These are phyloP conservation scores for Pleomassaria siparia DNA, from an alignment of 2,329 filamentous ascomycete species.

Conservation along the genomic window DNA sequence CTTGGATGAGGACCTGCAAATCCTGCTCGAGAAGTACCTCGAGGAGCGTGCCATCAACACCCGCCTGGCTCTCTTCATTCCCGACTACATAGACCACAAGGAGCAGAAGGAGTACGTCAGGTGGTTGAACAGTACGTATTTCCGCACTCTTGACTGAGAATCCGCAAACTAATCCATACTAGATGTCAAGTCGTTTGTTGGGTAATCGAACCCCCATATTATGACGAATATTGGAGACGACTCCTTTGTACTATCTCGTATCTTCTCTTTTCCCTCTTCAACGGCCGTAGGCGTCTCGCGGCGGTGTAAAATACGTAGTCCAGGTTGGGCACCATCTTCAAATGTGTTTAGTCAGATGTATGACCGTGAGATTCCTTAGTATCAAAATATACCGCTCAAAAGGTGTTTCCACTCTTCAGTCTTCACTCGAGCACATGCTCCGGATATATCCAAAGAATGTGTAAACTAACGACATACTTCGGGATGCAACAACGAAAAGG, in stretches of 20 bases:
- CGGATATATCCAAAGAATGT: too few relatives aligned
- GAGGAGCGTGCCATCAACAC: slow-evolving; percentile 92
- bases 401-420: slow-evolving; percentile 25
- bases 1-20: slow-evolving; percentile 93
- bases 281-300: slow-evolving; percentile 15
- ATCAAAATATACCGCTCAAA: slow-evolving; percentile 15
- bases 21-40: slow-evolving; percentile 87
- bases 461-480: too few relatives aligned
- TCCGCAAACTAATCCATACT: slow-evolving; percentile 20
- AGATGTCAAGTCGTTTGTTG: slow-evolving; percentile 84
- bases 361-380: slow-evolving; percentile 12
- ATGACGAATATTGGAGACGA: slow-evolving; percentile 1
- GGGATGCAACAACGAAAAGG: too few relatives aligned
- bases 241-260: slow-evolving; percentile 22
- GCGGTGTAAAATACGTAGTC: slow-evolving; percentile 32
- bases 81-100: slow-evolving; percentile 97
- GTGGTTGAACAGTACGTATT: slow-evolving; percentile 70
- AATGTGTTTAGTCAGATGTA: slow-evolving; percentile 9
- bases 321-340: background rate
- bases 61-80: slow-evolving; percentile 83
- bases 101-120: slow-evolving; percentile 95
- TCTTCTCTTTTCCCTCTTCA: slow-evolving; percentile 11
- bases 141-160: background rate
- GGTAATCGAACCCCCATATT: slow-evolving; percentile 41
- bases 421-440: too few relatives aligned